These are phyloP conservation scores for Ambrosia hybrid DNA, from an alignment of 140 eudicot genomes.

Conservation along the genomic window DNA sequence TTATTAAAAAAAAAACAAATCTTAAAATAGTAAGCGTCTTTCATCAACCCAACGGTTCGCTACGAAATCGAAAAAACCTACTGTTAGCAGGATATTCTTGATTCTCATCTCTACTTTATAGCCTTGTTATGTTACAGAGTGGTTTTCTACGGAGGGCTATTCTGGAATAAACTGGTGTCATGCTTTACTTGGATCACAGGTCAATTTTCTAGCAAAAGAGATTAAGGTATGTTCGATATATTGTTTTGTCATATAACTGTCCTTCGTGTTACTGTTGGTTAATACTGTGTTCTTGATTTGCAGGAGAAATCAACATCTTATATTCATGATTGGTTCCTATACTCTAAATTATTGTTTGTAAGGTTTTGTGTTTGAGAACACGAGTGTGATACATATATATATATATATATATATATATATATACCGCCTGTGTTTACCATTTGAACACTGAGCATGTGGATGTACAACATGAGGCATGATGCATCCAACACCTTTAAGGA, in stretches of 20 bases:
- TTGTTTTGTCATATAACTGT: constrained; percentile 1
- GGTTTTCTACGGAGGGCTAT: constrained; percentile 42
- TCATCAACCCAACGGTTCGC: too few relatives aligned
- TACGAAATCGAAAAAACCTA: not conserved
- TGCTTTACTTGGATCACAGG: constrained; percentile 25
- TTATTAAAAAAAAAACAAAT: not conserved
- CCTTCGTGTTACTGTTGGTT: not conserved
- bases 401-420: too few relatives aligned
- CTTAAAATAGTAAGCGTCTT: not conserved
- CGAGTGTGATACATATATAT: constrained; percentile 17
- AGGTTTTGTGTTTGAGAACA: constrained; percentile 19
- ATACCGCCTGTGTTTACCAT: constrained; percentile 2
- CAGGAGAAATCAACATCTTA: constrained; percentile 6
- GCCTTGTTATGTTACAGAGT: constrained; percentile 38
- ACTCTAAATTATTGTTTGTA: not conserved
- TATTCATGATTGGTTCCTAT: constrained; percentile 9
- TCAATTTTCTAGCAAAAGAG: constrained; percentile 29
- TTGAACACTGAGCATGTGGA: constrained; percentile 2
- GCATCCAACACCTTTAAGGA: not conserved
- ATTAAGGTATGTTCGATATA: constrained; percentile 23
- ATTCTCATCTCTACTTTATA: constrained; percentile 33
- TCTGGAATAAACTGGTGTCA: constrained; percentile 31
- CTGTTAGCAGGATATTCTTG: not conserved
- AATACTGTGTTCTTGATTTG: constrained; percentile 4
- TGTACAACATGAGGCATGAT: not conserved